A percentile compares a stretch with the other conserved stretches of the same genome.
Evolutionary conservation across 306 rosid genomes (phyloP).

Genomic region (cucumber (Cucumis sativus)): DNA sequence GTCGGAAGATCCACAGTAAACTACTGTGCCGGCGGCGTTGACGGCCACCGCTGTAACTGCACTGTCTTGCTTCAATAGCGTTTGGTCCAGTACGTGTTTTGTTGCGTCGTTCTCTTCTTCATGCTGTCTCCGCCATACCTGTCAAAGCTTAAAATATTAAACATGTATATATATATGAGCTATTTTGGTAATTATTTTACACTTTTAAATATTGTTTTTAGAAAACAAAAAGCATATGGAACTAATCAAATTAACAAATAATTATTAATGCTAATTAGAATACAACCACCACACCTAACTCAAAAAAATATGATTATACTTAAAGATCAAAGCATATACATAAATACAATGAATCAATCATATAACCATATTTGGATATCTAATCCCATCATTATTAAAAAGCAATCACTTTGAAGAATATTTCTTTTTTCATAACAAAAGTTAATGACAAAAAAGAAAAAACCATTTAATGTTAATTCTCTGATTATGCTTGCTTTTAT

Average conservation of each 20-base stretch:
- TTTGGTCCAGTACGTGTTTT: conserved; percentile 37
- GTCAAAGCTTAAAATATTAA: background rate
- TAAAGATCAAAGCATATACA: too few relatives aligned
- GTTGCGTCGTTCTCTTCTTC: conserved; percentile 19
- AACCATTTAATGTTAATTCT: too few relatives aligned
- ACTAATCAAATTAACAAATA: background rate
- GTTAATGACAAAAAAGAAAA: too few relatives aligned
- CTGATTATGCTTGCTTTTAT: background rate
- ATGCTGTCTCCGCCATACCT: conserved; percentile 47
- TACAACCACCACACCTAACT: background rate
- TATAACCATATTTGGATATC: background rate
- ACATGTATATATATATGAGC: too few relatives aligned
- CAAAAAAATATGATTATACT: background rate
- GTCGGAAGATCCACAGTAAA: conserved; percentile 77
- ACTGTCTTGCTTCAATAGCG: conserved; percentile 63
- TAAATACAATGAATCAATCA: background rate
- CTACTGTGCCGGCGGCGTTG: conserved; percentile 24
- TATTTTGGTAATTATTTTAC: too few relatives aligned
- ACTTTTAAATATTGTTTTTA: too few relatives aligned
- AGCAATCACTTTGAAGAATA: background rate
- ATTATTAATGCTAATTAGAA: background rate
- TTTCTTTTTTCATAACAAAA: too few relatives aligned
- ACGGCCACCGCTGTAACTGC: conserved; percentile 71
- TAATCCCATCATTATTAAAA: background rate
- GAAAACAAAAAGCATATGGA: background rate